Evolutionary conservation across 2,329 filamentous ascomycete species (phyloP), one percentile per base, ranked within the genome.

Genomic region (Aspergillaceae sp.): DNA sequence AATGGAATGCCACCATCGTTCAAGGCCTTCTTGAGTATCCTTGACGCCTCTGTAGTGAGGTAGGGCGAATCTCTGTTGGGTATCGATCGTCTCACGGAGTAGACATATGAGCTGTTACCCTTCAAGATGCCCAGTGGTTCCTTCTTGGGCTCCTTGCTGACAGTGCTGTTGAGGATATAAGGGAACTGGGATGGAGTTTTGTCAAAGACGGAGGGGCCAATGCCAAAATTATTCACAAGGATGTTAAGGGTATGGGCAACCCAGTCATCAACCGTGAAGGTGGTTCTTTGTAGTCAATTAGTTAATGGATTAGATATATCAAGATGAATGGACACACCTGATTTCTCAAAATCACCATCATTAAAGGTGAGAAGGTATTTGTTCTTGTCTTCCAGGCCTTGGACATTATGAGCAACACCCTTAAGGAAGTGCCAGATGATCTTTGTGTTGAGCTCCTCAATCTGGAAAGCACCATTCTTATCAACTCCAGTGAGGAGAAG

Each of bases 251-350:
- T 86, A 57, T 84, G 82, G 0, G 75, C 68, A 34, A 86, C 72
- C 82, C 82, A 86, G 66, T 86, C 82, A 51, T 82, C 81, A 27
- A 86, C 72, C 66, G 80, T 83, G 71, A 86, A 86, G 0, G 83
- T 85, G 0, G 79, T 83, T n/a, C 78, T 78, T 19, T 29, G 19
- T 2, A 1, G 29, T 28, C 48, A 4, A 4, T 36, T 4, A 36
- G 34, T 36, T 6, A 3, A 36, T 36, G 33, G 19, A 19, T 19
- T 19, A 19, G 19, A 19, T 19, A 19, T 19, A 19, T 19, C 19
- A 19, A 19, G 11, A 4, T 9, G 40, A 10, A 7, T 26, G 5
- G 4, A 55, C 70, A 48, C 59, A 79, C 74, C 79, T 79, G 30
- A 75, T 67, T 43, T 75, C 57, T 85, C 80, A 57, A 85, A 86